Percentiles rank a stretch among this genome's conserved stretches.
Evolutionary conservation across 805 yeast genomes (phyloP).

Genomic region (Lachancea sp.): DNA sequence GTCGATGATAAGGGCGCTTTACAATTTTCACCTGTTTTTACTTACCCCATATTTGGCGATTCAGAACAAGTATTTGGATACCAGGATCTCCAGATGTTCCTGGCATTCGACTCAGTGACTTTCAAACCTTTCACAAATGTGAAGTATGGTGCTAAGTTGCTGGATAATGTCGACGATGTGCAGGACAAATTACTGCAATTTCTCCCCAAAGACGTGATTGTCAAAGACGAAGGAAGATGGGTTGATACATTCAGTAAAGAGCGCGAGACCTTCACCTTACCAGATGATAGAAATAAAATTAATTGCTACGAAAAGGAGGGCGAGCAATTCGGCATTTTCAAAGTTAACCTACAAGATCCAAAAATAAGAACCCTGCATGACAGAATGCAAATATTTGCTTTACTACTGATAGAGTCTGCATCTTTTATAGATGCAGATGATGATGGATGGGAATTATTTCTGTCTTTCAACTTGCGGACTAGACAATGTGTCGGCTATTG

Average conservation of each 20-base stretch:
- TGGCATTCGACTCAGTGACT: conserved; percentile 68
- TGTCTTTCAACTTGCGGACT: conserved; percentile 36
- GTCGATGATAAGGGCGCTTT: conserved; percentile 56
- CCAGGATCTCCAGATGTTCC: conserved; percentile 55
- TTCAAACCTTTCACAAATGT: conserved; percentile 67
- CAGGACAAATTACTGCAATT: conserved; percentile 46
- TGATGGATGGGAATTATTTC: conserved; percentile 72
- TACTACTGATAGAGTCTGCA: conserved; percentile 90
- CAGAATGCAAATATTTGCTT: conserved; percentile 70
- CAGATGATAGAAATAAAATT: conserved; percentile 33
- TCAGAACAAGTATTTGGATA: conserved; percentile 85
- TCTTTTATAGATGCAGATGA: conserved; percentile 76
- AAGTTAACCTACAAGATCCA: conserved; percentile 26
- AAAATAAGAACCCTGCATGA: conserved; percentile 49
- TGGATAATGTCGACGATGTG: conserved; percentile 52
- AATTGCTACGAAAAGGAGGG: conserved; percentile 32
- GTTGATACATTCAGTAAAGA: conserved; percentile 47
- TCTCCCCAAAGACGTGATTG: conserved; percentile 53
- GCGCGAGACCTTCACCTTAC: conserved; percentile 36
- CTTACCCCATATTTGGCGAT: conserved; percentile 92
- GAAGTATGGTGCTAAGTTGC: conserved; percentile 46
- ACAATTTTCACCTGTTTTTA: conserved; percentile 68
- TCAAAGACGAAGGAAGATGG: conserved; percentile 67
- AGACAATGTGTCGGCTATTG: conserved; percentile 65
- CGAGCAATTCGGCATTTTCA: conserved; percentile 46